phyloP scores from a whole-genome alignment of 2,329 filamentous ascomycete genomes.

The Colletotrichum sp. region DNA sequence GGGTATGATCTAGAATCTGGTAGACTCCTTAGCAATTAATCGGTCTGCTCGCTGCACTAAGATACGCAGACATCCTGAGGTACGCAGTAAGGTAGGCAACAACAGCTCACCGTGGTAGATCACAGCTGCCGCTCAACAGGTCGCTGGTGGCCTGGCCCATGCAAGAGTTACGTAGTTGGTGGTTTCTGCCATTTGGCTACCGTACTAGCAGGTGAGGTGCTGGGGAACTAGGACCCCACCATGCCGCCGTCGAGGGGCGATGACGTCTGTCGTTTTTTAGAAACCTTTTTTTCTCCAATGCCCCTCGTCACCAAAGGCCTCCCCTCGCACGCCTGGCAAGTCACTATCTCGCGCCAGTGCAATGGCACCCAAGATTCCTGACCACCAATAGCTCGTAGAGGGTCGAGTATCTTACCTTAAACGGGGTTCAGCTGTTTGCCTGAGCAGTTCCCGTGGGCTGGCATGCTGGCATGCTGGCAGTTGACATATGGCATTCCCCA shows the following conservation, averaged over 20 bases:
- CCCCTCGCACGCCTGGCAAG: background rate
- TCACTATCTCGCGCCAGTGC: background rate
- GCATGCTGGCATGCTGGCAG: background rate
- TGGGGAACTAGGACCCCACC: slow-evolving; percentile 3
- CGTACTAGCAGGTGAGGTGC: background rate
- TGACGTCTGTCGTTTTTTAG: slow-evolving; percentile 8
- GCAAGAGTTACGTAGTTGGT: slow-evolving; percentile 17
- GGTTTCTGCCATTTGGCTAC: background rate
- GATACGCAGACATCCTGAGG: background rate
- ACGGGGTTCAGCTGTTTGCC: background rate
- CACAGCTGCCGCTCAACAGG: background rate
- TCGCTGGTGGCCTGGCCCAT: slow-evolving; percentile 1
- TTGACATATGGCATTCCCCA: background rate
- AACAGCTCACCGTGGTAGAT: background rate
- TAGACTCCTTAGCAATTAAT: slow-evolving; percentile 13
- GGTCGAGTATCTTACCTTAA: background rate
- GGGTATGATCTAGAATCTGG: background rate
- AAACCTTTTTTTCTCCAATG: background rate
- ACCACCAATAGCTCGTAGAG: background rate
- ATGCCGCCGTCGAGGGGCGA: slow-evolving; percentile 8
- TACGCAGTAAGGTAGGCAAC: background rate
- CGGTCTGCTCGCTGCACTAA: background rate
- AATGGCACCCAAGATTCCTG: background rate
- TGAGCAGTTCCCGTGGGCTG: background rate
- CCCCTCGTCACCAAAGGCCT: background rate